Base-by-base conservation (phyloP, 140 eudicot species). In the Ambrosia hybrid region DNA sequence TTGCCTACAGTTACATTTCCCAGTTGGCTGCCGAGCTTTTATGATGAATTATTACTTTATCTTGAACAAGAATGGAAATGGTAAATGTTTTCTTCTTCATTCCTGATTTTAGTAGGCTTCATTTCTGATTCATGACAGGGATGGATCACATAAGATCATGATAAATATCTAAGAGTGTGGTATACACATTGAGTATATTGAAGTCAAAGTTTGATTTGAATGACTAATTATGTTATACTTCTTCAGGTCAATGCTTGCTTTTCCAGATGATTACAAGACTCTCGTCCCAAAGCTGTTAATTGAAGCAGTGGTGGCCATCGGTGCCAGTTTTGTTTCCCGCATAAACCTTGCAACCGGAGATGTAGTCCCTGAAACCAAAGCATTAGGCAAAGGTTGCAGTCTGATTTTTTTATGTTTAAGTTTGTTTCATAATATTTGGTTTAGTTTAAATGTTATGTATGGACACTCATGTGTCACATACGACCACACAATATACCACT, bases 1-100 rank as follows among this genome's bases (percentile, higher is more conserved):
- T 61, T 37, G 52, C 68, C 88, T 33, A 33, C 73, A 9, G 38
- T 90, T 59, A 78, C 99, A 43, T 87, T 94, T 79, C 85, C 91
- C 56, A 85, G 82, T 78, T 94, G 99, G 99, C 79, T 94, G 71
- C 96, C 96, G 34, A 86, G 80, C 79, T 94, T 94, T 71, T 94
- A 94, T 73, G 99, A 94, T 76, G 96, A 88, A 68, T 72, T 94
- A 80, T 87, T 91, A 67, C 96, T 90, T 36, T 88, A 90, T 85
- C 90, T 94, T 65, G 99, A 94, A 76, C 95, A 94, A 76, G 99
- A 94, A 79, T 94, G 97, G 99, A 94, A 94, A 79, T 94, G 99
- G 99, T 94, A 94, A 81, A 43, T 8, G 39, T 72, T 58, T 58
- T 80, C 38, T 55, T 30, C 33, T 51, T 51, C 65, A 26, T 76